phyloP scores from a whole-genome alignment of 768 basidiomycete genomes.

The Paxillus ammoniavirescens region DNA sequence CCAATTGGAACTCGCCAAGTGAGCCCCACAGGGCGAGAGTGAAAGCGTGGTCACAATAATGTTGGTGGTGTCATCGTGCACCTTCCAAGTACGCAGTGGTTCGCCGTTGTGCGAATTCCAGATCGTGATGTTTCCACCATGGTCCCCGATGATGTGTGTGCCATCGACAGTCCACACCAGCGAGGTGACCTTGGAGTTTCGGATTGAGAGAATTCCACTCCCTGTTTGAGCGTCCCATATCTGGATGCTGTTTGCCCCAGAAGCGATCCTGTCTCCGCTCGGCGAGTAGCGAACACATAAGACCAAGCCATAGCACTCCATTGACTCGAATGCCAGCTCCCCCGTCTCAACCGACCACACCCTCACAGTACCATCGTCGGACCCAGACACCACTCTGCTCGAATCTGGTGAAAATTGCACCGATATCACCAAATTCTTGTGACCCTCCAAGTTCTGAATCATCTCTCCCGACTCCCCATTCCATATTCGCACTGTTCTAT shows the following conservation, averaged over 20 bases:
- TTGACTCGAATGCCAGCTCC: not conserved
- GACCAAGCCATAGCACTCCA: not conserved
- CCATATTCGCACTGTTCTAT: conserved; percentile 2
- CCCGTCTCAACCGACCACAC: too few species aligned
- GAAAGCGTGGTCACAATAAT: not conserved
- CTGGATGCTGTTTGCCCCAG: not conserved
- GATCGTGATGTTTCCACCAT: not conserved
- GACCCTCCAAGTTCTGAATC: not conserved
- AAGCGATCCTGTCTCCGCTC: not conserved
- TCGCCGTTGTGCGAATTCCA: not conserved
- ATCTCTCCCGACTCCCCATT: not conserved
- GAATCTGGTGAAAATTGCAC: conserved; percentile 43
- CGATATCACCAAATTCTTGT: conserved; percentile 15
- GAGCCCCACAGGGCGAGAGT: not conserved
- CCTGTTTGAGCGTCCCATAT: not conserved
- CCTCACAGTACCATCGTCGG: conserved; percentile 24
- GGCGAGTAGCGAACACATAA: not conserved
- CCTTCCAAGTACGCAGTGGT: not conserved
- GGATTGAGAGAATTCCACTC: not conserved
- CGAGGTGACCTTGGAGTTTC: not conserved
- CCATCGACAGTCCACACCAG: not conserved
- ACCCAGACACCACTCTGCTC: conserved; percentile 38
- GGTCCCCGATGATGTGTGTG: not conserved
- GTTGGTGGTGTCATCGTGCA: not conserved
- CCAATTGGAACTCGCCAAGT: not conserved